These are phyloP conservation scores for Suillus hirtellus DNA, from an alignment of 768 basidiomycete species.

Conservation along the genomic window DNA sequence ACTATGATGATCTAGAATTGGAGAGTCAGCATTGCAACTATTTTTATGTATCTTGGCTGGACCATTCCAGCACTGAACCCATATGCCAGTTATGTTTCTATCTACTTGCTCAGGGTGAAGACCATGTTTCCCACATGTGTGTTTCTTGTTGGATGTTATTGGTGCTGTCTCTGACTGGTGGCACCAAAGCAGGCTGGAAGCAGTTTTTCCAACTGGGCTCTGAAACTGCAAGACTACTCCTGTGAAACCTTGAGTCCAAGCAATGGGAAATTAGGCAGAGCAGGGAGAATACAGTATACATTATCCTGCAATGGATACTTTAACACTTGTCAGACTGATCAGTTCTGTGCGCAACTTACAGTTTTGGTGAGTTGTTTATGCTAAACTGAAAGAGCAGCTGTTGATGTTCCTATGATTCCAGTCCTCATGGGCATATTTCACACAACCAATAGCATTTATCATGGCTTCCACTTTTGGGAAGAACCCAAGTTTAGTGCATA, in stretches of 20 bases:
- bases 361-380: background rate
- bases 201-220: background rate
- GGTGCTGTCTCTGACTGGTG: background rate
- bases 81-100: background rate
- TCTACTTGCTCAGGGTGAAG: background rate
- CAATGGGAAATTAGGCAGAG: background rate
- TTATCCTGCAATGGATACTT: background rate
- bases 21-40: background rate
- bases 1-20: background rate
- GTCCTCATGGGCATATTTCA: background rate
- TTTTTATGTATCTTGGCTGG: background rate
- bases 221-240: background rate
- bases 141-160: background rate
- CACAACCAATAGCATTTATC: background rate
- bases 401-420: background rate
- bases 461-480: background rate
- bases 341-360: background rate
- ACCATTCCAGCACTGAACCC: background rate
- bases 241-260: background rate
- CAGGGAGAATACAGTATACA: background rate
- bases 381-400: background rate
- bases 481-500: too few species aligned
- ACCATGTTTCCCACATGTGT: background rate
- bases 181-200: background rate
- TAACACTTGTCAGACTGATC: background rate